A percentile compares a stretch with the other conserved stretches of the same genome.
These are phyloP conservation scores for Asterella californica DNA, from an alignment of 225 moss, liverwort and hornwort genomes.

Conservation along the genomic window DNA sequence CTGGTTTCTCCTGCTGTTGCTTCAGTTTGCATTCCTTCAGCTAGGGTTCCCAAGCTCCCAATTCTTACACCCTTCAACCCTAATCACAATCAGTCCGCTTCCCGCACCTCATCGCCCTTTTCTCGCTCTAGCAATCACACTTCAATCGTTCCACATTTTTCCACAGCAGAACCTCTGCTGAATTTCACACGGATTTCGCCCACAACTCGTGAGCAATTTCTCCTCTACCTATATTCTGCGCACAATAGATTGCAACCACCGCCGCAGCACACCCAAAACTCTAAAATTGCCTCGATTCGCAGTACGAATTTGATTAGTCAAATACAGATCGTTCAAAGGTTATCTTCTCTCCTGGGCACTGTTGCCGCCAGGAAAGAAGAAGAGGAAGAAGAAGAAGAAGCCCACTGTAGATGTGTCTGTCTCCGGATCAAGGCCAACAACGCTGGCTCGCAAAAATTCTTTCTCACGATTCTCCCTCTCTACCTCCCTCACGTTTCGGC, in stretches of 20 bases:
- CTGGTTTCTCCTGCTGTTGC: conserved; percentile 28
- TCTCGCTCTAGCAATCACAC: background rate
- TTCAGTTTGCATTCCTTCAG: conserved; percentile 44
- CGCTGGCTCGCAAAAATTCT: background rate
- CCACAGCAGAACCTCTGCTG: background rate
- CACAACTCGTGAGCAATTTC: background rate
- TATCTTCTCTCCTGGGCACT: conserved; percentile 1
- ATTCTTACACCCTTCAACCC: conserved; percentile 8
- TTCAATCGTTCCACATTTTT: conserved; percentile 20
- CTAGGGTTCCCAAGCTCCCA: conserved; percentile 11
- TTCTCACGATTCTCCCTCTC: background rate
- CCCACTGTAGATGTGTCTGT: background rate
- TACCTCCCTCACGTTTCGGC: background rate
- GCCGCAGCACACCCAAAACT: background rate
- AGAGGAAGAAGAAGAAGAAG: background rate
- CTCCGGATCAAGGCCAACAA: background rate
- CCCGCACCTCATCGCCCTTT: conserved; percentile 3
- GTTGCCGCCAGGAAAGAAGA: conserved; percentile 3
- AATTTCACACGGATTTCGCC: background rate
- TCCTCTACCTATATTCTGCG: background rate
- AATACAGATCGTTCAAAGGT: background rate
- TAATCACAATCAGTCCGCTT: conserved; percentile 9
- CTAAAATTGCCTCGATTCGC: too few species aligned
- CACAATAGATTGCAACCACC: background rate
- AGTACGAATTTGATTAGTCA: background rate